Evolutionary conservation across 78 protist species (phyloP).

Genomic region (Dictyostelium citrinum): DNA sequence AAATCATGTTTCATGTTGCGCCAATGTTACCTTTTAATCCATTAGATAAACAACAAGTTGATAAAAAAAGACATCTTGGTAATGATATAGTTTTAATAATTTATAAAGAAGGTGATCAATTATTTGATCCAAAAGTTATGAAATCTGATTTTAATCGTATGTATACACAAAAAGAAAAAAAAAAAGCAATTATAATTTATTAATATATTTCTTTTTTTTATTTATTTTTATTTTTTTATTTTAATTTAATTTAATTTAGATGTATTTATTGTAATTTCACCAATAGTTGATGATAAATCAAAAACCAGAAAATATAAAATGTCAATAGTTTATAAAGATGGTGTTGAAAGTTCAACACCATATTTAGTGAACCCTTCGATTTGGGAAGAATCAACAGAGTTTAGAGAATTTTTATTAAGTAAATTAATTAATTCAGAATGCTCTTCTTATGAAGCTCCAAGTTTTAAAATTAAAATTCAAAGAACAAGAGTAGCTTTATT

Average conservation of each 20-base stretch:
- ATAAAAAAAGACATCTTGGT: slow-evolving; percentile 87
- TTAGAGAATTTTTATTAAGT: slow-evolving; percentile 47
- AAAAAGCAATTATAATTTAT: neutral
- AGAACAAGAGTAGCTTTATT: slow-evolving; percentile 58
- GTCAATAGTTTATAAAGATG: slow-evolving; percentile 54
- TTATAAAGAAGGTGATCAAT: slow-evolving; percentile 72
- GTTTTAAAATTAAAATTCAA: slow-evolving; percentile 74
- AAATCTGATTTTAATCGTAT: slow-evolving; percentile 82
- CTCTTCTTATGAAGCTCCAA: slow-evolving; percentile 71
- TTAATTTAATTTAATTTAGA: too few species aligned
- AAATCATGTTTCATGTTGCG: slow-evolving; percentile 90
- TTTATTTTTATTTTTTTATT: too few species aligned
- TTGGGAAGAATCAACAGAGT: slow-evolving; percentile 30
- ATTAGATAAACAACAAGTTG: slow-evolving; percentile 76
- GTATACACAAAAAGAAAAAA: neutral
- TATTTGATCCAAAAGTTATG: slow-evolving; percentile 66
- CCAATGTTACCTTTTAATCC: slow-evolving; percentile 70
- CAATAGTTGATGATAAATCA: slow-evolving; percentile 5
- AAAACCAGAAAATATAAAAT: slow-evolving; percentile 10
- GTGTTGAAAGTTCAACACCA: slow-evolving; percentile 16
- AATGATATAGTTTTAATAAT: slow-evolving; percentile 84
- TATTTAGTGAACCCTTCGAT: slow-evolving; percentile 14
- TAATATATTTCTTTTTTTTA: neutral
- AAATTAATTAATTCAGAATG: slow-evolving; percentile 72
- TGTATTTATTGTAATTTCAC: slow-evolving; percentile 64